phyloP scores from a whole-genome alignment of 2,329 filamentous ascomycete species.

The Thyridium curvatum region DNA sequence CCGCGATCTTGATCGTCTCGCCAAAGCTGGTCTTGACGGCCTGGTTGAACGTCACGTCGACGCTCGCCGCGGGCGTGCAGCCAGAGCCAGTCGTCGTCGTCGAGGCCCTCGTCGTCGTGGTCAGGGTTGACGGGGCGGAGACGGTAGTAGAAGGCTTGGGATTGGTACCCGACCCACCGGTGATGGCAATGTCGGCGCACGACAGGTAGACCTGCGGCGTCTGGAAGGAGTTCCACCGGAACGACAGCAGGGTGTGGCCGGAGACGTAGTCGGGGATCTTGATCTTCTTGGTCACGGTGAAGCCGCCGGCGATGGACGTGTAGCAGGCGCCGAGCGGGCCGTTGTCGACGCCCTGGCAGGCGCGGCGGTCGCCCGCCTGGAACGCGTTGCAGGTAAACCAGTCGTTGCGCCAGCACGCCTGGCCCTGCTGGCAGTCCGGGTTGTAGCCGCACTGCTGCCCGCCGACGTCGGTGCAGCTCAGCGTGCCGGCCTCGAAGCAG shows the following conservation, averaged over 20 bases:
- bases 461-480: constrained; percentile 41
- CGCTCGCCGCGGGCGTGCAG: constrained; percentile 23
- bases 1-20: constrained; percentile 42
- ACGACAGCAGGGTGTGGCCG: constrained; percentile 43
- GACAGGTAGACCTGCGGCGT: constrained; percentile 46
- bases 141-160: constrained; percentile 10
- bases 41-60: constrained; percentile 35
- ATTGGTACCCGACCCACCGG: constrained; percentile 11
- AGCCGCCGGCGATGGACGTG: constrained; percentile 46
- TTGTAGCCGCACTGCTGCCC: constrained; percentile 43
- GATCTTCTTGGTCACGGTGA: constrained; percentile 45
- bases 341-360: constrained; percentile 39
- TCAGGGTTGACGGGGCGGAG: too few relatives aligned
- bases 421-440: constrained; percentile 35
- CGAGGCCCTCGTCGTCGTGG: constrained; percentile 1
- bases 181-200: constrained; percentile 46
- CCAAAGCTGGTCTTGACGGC: constrained; percentile 37
- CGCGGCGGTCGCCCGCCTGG: constrained; percentile 24
- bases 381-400: constrained; percentile 49
- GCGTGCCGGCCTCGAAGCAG: constrained; percentile 41
- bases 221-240: constrained; percentile 50
- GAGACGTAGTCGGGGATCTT: constrained; percentile 40
- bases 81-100: constrained; percentile 10
- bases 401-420: constrained; percentile 42
- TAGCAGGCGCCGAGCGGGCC: constrained; percentile 36